These are phyloP conservation scores for Passalora sequoiae DNA, from an alignment of 2,329 filamentous ascomycete genomes.

Conservation along the genomic window DNA sequence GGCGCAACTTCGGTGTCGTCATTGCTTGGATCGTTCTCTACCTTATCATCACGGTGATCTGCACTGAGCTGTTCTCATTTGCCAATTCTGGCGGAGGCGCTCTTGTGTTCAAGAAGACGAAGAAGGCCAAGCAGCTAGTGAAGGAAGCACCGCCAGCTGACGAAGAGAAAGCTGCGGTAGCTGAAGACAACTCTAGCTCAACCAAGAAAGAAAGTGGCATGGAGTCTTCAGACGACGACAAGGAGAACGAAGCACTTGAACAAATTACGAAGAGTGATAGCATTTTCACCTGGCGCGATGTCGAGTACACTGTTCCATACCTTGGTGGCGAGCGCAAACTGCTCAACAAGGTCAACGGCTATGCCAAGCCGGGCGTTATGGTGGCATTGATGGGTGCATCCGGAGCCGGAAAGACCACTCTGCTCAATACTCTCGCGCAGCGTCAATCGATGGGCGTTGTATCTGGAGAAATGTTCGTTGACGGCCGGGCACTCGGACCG, in stretches of 20 bases:
- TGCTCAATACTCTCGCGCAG: constrained; percentile 72
- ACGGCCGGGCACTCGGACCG: constrained; percentile 56
- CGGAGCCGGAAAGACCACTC: constrained; percentile 77
- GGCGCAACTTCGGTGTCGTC: constrained; percentile 72
- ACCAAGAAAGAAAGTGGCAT: constrained; percentile 28
- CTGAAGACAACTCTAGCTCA: constrained; percentile 31
- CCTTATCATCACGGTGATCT: constrained; percentile 64
- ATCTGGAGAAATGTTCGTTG: constrained; percentile 66
- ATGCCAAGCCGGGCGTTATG: constrained; percentile 73
- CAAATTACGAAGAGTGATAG: constrained; percentile 54
- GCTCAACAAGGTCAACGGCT: constrained; percentile 67
- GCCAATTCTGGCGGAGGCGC: constrained; percentile 60
- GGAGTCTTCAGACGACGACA: constrained; percentile 28
- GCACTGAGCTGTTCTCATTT: constrained; percentile 64
- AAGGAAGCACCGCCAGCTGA: constrained; percentile 47
- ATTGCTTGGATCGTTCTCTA: constrained; percentile 73
- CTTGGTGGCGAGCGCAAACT: constrained; percentile 58
- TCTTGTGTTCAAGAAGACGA: constrained; percentile 66
- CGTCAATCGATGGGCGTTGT: constrained; percentile 63
- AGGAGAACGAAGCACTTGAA: constrained; percentile 41
- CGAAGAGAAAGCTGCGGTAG: constrained; percentile 50
- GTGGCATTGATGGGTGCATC: constrained; percentile 76
- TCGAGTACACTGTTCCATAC: constrained; percentile 69
- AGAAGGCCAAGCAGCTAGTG: constrained; percentile 52
- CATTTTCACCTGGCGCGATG: constrained; percentile 66